These are phyloP conservation scores for Helicocarpus griseus DNA, from an alignment of 2,329 filamentous ascomycete genomes.

Conservation along the genomic window DNA sequence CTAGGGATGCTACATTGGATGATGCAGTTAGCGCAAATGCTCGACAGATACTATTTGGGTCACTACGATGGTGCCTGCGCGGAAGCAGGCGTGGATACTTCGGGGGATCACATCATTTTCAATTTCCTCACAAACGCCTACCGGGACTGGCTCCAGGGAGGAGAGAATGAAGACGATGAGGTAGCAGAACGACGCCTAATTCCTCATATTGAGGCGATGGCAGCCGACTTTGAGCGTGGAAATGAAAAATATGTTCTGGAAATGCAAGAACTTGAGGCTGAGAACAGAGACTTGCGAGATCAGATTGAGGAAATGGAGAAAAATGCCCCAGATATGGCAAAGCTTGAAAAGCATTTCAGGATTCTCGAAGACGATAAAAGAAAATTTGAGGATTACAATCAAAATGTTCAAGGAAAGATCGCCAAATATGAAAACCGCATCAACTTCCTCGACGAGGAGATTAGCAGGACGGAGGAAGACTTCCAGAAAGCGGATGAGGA, in stretches of 20 bases:
- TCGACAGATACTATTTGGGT: conserved; percentile 69
- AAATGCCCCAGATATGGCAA: conserved; percentile 69
- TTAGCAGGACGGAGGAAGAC: conserved; percentile 67
- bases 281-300: conserved; percentile 68
- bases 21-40: conserved; percentile 94
- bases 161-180: conserved; percentile 80
- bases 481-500: conserved; percentile 75
- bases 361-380: conserved; percentile 89
- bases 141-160: conserved; percentile 85
- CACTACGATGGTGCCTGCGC: conserved; percentile 84
- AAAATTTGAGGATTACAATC: conserved; percentile 95
- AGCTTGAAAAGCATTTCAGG: conserved; percentile 80
- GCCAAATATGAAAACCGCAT: conserved; percentile 80
- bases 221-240: conserved; percentile 70
- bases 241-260: conserved; percentile 81
- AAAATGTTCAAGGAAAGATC: conserved; percentile 69
- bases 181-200: conserved; percentile 67
- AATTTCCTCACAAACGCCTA: conserved; percentile 85
- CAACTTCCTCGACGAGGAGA: conserved; percentile 73
- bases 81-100: conserved; percentile 79
- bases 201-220: conserved; percentile 83
- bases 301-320: conserved; percentile 88
- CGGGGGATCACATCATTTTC: conserved; percentile 86
- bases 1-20: conserved; percentile 94
- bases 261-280: conserved; percentile 73